phyloP scores from a whole-genome alignment of 1,284 basidiomycete genomes.

The Melampsora larici-populina region DNA sequence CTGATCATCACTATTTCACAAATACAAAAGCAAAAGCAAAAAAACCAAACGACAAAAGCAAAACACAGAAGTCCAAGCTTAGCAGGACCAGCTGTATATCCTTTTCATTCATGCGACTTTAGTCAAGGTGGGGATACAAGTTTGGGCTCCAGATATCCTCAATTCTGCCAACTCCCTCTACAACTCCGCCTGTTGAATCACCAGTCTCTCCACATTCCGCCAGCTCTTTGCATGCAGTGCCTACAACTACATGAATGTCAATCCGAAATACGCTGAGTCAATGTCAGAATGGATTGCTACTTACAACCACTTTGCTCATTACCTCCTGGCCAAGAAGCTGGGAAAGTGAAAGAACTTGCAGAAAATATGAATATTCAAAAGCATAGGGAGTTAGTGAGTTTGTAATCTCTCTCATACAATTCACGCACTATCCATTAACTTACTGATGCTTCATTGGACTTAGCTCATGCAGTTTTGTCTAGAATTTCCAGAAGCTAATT shows the following conservation, averaged over 20 bases:
- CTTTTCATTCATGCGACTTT: conserved; percentile 16
- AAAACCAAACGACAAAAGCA: too few relatives aligned
- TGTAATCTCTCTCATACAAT: not conserved
- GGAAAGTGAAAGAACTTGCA: not conserved
- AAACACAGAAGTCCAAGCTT: too few relatives aligned
- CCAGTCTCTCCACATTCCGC: conserved; percentile 9
- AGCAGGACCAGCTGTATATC: too few relatives aligned
- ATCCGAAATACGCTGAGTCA: not conserved
- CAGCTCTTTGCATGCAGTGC: not conserved
- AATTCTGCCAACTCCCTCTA: too few relatives aligned
- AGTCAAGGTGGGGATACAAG: not conserved
- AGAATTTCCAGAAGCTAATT: not conserved
- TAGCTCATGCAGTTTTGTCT: not conserved
- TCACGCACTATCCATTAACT: not conserved
- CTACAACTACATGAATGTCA: conserved; percentile 23
- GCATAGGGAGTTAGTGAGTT: not conserved
- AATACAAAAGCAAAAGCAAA: too few relatives aligned
- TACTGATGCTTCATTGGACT: not conserved
- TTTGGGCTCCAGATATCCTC: conserved; percentile 21
- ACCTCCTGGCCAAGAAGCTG: not conserved
- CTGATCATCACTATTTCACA: too few relatives aligned
- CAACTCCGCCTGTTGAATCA: conserved; percentile 22
- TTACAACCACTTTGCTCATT: conserved; percentile 32
- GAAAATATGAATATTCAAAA: not conserved
- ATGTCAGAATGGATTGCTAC: not conserved